Percentiles rank a stretch among this genome's conserved stretches.
Evolutionary conservation across 495 filamentous ascomycete genomes (phyloP).

Genomic region (Pyronema domesticum): DNA sequence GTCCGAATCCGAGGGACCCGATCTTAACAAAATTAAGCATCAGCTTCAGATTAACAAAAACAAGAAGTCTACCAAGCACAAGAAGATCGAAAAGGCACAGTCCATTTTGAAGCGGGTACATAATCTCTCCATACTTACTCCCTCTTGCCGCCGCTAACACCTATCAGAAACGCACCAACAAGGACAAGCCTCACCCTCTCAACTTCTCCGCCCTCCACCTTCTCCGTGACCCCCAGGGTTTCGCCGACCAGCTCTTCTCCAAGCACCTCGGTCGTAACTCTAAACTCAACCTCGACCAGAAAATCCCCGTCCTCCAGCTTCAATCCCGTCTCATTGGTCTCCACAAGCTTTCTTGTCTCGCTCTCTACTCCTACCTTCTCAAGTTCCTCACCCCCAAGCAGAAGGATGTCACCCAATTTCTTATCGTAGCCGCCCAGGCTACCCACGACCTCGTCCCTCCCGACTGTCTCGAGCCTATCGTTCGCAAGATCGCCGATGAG

Average conservation of each 20-base stretch:
- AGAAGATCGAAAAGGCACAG: conserved; percentile 58
- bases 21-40: conserved; percentile 67
- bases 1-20: conserved; percentile 63
- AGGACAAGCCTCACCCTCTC: conserved; percentile 63
- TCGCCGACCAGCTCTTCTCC: conserved; percentile 74
- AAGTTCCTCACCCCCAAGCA: conserved; percentile 79
- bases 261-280: conserved; percentile 75
- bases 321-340: conserved; percentile 80
- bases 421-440: conserved; percentile 80
- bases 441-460: conserved; percentile 84
- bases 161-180: conserved; percentile 56
- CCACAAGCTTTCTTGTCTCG: conserved; percentile 72
- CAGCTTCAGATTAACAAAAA: conserved; percentile 88
- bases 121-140: not conserved
- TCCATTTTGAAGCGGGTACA: conserved; percentile 45
- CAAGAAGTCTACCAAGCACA: conserved; percentile 47
- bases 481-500: conserved; percentile 93
- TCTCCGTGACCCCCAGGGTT: conserved; percentile 86
- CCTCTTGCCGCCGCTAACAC: conserved; percentile 3
- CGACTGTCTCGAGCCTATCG: conserved; percentile 74
- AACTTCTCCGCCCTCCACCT: conserved; percentile 99
- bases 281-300: conserved; percentile 78
- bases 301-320: conserved; percentile 70
- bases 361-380: conserved; percentile 72
- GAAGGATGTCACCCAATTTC: conserved; percentile 79